Evolutionary conservation across 768 basidiomycete genomes (phyloP).

Genomic region (Neoboletus magnificus): DNA sequence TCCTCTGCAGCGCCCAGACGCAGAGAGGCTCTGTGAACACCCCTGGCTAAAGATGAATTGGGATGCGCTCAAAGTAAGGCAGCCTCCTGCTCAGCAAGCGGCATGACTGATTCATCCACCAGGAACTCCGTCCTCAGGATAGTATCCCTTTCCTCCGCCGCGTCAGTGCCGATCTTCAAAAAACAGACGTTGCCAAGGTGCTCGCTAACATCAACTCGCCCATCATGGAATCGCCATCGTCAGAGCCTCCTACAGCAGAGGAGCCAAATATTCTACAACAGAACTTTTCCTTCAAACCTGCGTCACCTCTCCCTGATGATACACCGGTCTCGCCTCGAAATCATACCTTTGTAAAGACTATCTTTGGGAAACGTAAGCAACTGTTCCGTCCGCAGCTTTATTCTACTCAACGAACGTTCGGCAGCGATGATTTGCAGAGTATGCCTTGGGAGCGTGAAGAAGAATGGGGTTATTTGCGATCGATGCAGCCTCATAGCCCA

Average conservation of each 20-base stretch:
- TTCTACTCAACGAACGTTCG: slow-evolving; percentile 6
- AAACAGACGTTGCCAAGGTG: slow-evolving; percentile 60
- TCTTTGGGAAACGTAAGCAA: slow-evolving; percentile 84
- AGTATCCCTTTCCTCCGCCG: slow-evolving; percentile 94
- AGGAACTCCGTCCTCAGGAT: slow-evolving; percentile 88
- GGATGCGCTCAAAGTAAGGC: slow-evolving; percentile 69
- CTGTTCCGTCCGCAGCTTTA: background rate
- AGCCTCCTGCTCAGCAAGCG: background rate
- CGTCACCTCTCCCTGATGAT: slow-evolving; percentile 30
- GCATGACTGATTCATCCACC: background rate
- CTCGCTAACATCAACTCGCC: slow-evolving; percentile 37
- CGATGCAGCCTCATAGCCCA: slow-evolving; percentile 90
- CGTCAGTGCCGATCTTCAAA: slow-evolving; percentile 82
- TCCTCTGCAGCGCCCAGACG: slow-evolving; percentile 76
- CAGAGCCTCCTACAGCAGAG: slow-evolving; percentile 45
- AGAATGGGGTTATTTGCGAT: slow-evolving; percentile 82
- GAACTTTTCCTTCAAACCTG: slow-evolving; percentile 38
- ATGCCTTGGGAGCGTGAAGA: slow-evolving; percentile 77
- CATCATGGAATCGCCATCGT: slow-evolving; percentile 36
- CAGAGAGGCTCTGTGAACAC: slow-evolving; percentile 84
- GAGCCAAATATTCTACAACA: slow-evolving; percentile 37
- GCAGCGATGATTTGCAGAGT: slow-evolving; percentile 86
- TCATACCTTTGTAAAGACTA: slow-evolving; percentile 88
- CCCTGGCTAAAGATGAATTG: slow-evolving; percentile 84
- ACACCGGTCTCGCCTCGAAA: slow-evolving; percentile 55